These are phyloP conservation scores for Pichia membranifaciens DNA, from an alignment of 805 yeast genomes.

Conservation along the genomic window DNA sequence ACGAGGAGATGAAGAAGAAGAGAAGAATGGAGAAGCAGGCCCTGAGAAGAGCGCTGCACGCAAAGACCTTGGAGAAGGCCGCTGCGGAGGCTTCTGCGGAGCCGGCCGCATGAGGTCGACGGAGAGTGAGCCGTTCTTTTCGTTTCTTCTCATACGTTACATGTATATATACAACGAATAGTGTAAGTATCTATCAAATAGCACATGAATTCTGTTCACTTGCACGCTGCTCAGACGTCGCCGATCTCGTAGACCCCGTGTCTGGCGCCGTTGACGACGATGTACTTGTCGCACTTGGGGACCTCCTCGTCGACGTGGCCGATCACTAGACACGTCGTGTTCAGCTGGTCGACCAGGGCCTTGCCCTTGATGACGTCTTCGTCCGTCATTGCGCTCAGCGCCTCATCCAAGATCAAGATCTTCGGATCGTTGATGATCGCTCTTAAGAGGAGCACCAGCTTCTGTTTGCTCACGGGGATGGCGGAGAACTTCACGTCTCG, in stretches of 20 bases:
- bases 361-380: slow-evolving; percentile 52
- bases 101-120: neutral
- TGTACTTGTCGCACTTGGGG: slow-evolving; percentile 56
- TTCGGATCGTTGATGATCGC: slow-evolving; percentile 75
- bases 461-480: slow-evolving; percentile 67
- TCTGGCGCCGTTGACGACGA: slow-evolving; percentile 32
- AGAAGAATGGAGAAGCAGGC: slow-evolving; percentile 42
- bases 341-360: slow-evolving; percentile 42
- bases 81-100: neutral
- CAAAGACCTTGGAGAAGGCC: slow-evolving; percentile 2
- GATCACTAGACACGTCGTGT: slow-evolving; percentile 67
- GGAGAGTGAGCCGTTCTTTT: no score
- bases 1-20: slow-evolving; percentile 41
- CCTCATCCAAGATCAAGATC: slow-evolving; percentile 81
- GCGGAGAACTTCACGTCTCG: slow-evolving; percentile 44
- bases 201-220: no score
- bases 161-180: slow-evolving; percentile 1
- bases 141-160: neutral
- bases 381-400: slow-evolving; percentile 84
- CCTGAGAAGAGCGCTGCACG: slow-evolving; percentile 24
- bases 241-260: slow-evolving; percentile 30
- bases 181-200: neutral
- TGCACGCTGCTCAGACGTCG: slow-evolving; percentile 4
- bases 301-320: slow-evolving; percentile 83
- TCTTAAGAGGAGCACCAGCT: slow-evolving; percentile 67